Percentiles rank a stretch among this genome's conserved stretches.
phyloP scores from a whole-genome alignment of 441 rosid species.

The Erodium moschatum region DNA sequence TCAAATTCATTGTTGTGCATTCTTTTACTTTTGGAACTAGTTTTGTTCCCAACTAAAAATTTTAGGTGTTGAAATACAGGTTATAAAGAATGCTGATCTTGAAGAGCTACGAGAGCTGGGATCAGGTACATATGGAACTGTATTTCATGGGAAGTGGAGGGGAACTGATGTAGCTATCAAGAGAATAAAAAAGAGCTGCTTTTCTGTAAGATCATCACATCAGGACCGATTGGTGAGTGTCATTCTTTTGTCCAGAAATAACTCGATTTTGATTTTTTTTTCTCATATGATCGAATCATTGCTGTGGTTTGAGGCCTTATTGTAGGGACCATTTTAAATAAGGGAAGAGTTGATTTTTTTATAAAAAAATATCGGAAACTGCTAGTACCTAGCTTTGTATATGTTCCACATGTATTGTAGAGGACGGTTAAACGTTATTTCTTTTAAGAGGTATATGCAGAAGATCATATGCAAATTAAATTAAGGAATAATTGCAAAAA shows the following conservation, averaged over 20 bases:
- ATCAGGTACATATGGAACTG: constrained; percentile 90
- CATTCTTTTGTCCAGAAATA: background rate
- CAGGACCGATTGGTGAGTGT: constrained; percentile 58
- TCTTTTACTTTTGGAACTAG: constrained; percentile 8
- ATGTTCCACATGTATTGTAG: background rate
- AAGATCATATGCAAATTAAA: background rate
- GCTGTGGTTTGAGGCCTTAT: background rate
- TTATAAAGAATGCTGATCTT: constrained; percentile 61
- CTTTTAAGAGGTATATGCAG: background rate
- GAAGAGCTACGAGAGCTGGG: constrained; percentile 81
- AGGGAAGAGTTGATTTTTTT: background rate
- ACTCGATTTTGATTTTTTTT: background rate
- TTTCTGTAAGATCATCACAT: constrained; percentile 67
- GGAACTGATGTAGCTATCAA: constrained; percentile 94
- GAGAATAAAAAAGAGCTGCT: constrained; percentile 78
- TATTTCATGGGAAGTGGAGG: constrained; percentile 83
- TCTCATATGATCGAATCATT: background rate
- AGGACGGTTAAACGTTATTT: background rate
- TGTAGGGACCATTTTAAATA: background rate
- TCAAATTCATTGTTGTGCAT: background rate
- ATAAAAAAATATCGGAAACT: background rate
- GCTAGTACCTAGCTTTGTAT: background rate
- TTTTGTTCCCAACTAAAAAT: constrained; percentile 6
- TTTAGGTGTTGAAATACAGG: constrained; percentile 33
- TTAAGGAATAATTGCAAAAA: background rate